phyloP scores from a whole-genome alignment of 2,329 filamentous ascomycete species.

The Hypoxylon sp. region DNA sequence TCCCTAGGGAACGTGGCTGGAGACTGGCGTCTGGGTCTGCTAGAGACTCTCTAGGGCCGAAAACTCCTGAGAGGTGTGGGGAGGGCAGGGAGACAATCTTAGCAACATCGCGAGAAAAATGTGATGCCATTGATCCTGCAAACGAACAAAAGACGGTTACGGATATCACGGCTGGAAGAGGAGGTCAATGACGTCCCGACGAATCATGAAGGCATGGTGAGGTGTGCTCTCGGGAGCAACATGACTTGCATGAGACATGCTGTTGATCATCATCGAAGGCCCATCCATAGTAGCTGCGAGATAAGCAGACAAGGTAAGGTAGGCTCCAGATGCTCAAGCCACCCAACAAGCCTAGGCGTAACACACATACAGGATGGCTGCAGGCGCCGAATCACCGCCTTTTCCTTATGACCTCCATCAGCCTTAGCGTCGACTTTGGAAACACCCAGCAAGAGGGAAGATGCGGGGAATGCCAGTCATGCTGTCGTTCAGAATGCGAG shows the following conservation, averaged over 20 bases:
- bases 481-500: slow-evolving; percentile 23
- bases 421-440: slow-evolving; percentile 29
- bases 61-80: slow-evolving; percentile 12
- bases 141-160: slow-evolving; percentile 2
- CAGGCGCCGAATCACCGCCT: slow-evolving; percentile 29
- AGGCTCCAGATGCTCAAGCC: slow-evolving; percentile 21
- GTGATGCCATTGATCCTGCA: background rate
- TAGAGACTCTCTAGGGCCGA: slow-evolving; percentile 19
- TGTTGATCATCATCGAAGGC: slow-evolving; percentile 29
- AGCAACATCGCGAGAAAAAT: slow-evolving; percentile 10
- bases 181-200: slow-evolving; percentile 15
- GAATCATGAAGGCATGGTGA: slow-evolving; percentile 18
- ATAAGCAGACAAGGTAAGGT: slow-evolving; percentile 32
- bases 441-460: slow-evolving; percentile 13
- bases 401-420: slow-evolving; percentile 27
- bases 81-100: slow-evolving; percentile 11
- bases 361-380: slow-evolving; percentile 29
- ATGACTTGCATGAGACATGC: slow-evolving; percentile 42
- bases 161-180: slow-evolving; percentile 11
- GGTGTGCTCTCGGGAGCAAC: slow-evolving; percentile 23
- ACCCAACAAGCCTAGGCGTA: slow-evolving; percentile 14
- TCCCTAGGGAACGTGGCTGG: slow-evolving; percentile 12
- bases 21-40: slow-evolving; percentile 18
- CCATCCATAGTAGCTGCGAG: slow-evolving; percentile 27
- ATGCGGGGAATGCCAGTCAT: slow-evolving; percentile 30